Evolutionary conservation across 352 stramenopile genomes (phyloP).

Genomic region (Aphanomyces euteiches): DNA sequence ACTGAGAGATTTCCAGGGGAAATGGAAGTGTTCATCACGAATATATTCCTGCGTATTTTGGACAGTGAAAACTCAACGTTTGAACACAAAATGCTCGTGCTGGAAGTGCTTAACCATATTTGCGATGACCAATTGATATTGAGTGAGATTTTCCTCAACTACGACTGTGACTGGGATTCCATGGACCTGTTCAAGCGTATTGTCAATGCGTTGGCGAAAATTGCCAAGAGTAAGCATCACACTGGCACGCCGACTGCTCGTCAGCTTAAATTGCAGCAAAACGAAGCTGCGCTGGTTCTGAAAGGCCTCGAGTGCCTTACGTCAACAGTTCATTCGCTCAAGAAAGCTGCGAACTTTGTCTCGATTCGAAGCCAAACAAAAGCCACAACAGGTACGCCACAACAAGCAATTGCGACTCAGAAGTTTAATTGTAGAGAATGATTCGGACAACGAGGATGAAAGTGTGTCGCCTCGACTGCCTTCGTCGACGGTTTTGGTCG

Average conservation of each 20-base stretch:
- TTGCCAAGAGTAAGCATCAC: conserved; percentile 85
- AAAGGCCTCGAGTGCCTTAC: conserved; percentile 92
- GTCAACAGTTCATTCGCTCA: conserved; percentile 88
- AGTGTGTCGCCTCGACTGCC: conserved; percentile 16
- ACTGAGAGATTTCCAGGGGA: conserved; percentile 50
- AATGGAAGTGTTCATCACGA: conserved; percentile 98
- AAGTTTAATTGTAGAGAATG: conserved; percentile 27
- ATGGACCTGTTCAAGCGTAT: conserved; percentile 98
- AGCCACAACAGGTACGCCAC: too few species aligned
- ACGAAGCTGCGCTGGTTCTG: conserved; percentile 67
- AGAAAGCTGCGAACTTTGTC: conserved; percentile 85
- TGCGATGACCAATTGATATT: conserved; percentile 93
- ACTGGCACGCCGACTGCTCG: conserved; percentile 31
- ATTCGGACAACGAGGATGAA: conserved; percentile 29
- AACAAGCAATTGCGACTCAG: not conserved
- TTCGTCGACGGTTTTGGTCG: conserved; percentile 32
- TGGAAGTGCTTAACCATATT: conserved; percentile 94
- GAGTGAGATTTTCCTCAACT: conserved; percentile 99
- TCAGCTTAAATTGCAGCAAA: conserved; percentile 63
- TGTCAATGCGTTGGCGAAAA: conserved; percentile 92
- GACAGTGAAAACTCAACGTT: conserved; percentile 97
- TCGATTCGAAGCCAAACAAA: conserved; percentile 27
- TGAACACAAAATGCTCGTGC: conserved; percentile 96
- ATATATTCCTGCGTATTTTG: conserved; percentile 98
- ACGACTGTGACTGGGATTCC: conserved; percentile 98